A percentile compares a stretch with the other conserved stretches of the same genome.
Evolutionary conservation across 164 flowering plant genomes (phyloP).

Genomic region (Nymphaea thermarum): DNA sequence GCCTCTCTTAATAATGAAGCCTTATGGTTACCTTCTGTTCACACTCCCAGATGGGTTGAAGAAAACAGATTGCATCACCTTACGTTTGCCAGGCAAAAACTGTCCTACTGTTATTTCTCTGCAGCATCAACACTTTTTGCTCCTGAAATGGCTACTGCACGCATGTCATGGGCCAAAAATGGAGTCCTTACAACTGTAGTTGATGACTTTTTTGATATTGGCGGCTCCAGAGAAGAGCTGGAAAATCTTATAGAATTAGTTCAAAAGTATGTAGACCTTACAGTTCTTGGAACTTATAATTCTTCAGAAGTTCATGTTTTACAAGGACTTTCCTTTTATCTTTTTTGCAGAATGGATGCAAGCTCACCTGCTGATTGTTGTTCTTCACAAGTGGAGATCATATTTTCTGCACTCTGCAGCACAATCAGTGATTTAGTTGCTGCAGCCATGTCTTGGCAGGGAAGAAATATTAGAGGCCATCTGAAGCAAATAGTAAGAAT

Average conservation of each 20-base stretch:
- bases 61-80: slow-evolving; percentile 67
- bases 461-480: slow-evolving; percentile 35
- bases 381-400: slow-evolving; percentile 24
- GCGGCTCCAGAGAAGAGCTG: slow-evolving; percentile 26
- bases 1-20: too few species aligned
- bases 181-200: slow-evolving; percentile 23
- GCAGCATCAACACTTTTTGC: slow-evolving; percentile 20
- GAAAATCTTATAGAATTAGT: slow-evolving; percentile 18
- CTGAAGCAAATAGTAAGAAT: slow-evolving; percentile 48
- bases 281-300: not conserved
- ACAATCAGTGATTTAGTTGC: slow-evolving; percentile 56
- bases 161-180: slow-evolving; percentile 25
- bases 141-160: slow-evolving; percentile 23
- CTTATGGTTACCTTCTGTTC: not conserved
- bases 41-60: slow-evolving; percentile 50
- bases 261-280: slow-evolving; percentile 13
- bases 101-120: slow-evolving; percentile 43
- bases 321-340: too few species aligned
- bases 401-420: slow-evolving; percentile 28
- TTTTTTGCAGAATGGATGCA: slow-evolving; percentile 20
- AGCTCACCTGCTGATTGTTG: slow-evolving; percentile 11
- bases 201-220: slow-evolving; percentile 29
- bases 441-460: slow-evolving; percentile 41
- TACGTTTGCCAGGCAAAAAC: slow-evolving; percentile 70
- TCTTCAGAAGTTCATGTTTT: too few species aligned